Evolutionary conservation across 2,329 filamentous ascomycete genomes (phyloP), one percentile per base, ranked within the genome.

Genomic region (Emmonsiellopsis sp.): DNA sequence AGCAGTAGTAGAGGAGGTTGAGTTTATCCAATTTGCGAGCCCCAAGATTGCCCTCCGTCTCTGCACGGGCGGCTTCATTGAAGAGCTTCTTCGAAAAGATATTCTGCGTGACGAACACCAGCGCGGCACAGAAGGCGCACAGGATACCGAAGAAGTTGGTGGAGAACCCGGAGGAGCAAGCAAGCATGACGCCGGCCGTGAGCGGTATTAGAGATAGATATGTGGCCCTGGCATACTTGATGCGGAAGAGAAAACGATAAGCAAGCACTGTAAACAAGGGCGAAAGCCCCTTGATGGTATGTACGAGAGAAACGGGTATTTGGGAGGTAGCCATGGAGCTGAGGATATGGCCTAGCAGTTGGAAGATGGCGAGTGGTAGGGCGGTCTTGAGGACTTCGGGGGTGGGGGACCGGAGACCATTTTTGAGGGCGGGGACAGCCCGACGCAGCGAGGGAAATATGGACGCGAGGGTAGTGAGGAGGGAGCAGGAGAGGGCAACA

Each of bases 1-100:
- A 95, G n/a, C 91, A 97, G 68, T 98, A 98, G 75, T 88, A 97
- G 3, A 98, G 79, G 15, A 98, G 77, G 66, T 98, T 98, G 41
- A 98, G 81, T 73, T 98, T 98, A 73, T 98, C 93, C 15, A 96
- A 80, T 71, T 95, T 97, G 57, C 84, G 83, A 43, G 83, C 80
- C 0, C 79, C 77, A 35, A 77, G 70, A 1, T 81, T 81, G 2
- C 76, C 73, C 52, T 95, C 89, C 7, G 84, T 82, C 70, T 96
- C 92, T 2, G 89, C 87, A 55, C 84, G 84, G 6, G 89, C 86
- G 6, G 89, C 89, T 66, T 96, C 91, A 69, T 96, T 98, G 77
- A 98, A 98, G 8, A 98, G 83, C 60, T 89, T 89, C 72, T 98
- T 98, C 16, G 92, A 97, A 60, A 96, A 95, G 54, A 98, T 98